Percentiles rank a stretch among this genome's conserved stretches.
Evolutionary conservation across 2,329 filamentous ascomycete genomes (phyloP).

Genomic region (Alternaria gansuensis): DNA sequence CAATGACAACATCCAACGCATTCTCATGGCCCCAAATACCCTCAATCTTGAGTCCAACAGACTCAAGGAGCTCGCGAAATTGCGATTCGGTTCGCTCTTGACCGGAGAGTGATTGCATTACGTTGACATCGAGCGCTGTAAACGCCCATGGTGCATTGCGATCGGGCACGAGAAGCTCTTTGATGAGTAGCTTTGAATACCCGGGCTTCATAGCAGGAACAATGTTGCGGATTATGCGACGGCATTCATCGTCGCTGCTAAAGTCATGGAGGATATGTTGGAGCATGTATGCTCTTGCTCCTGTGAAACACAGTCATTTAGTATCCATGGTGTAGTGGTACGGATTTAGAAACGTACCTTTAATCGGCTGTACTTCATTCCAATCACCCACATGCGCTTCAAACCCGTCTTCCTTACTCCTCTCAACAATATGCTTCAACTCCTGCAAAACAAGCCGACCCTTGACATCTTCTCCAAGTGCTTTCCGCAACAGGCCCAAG

Average conservation of each 20-base stretch:
- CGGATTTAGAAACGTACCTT: background rate
- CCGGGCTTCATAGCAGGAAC: background rate
- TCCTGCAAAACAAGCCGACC: conserved; percentile 24
- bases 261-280: conserved; percentile 1
- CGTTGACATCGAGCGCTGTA: background rate
- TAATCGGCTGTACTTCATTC: background rate
- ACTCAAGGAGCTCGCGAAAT: background rate
- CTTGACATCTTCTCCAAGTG: background rate
- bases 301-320: rapidly evolving
- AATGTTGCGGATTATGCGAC: background rate
- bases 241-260: background rate
- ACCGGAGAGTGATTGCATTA: background rate
- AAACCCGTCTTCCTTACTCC: conserved; percentile 11
- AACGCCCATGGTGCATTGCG: background rate
- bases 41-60: background rate
- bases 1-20: background rate
- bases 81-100: background rate
- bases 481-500: background rate
- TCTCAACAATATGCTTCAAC: conserved; percentile 22
- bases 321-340: rapidly evolving
- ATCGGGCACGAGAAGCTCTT: background rate
- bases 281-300: background rate
- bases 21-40: background rate
- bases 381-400: conserved; percentile 5
- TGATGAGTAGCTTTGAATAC: background rate